Conservation (phyloP, 306 rosid species). For the Leucaena leucocephala region DNA sequence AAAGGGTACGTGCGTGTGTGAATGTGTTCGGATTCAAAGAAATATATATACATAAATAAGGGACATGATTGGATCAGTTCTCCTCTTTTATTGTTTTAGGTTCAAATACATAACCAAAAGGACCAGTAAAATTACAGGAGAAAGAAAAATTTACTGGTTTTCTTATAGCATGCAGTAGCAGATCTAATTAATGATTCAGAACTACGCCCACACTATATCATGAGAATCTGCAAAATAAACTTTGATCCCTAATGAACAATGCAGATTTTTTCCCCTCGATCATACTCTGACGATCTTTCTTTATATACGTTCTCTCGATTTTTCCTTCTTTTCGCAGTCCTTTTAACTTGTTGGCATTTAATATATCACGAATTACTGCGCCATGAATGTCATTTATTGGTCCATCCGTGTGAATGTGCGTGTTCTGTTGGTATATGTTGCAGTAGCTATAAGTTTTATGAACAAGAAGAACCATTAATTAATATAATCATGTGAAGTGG, state of each 20-base stretch:
- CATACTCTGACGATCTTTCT: not conserved
- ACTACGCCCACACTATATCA: not conserved
- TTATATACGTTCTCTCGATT: not conserved
- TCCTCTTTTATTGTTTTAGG: not conserved
- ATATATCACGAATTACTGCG: not conserved
- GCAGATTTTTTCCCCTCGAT: not conserved
- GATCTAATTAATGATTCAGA: not conserved
- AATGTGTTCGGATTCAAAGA: not conserved
- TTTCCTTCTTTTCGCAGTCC: not conserved
- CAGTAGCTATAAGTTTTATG: constrained; percentile 5
- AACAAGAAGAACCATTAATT: constrained; percentile 16
- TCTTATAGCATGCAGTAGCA: not conserved
- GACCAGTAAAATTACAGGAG: not conserved
- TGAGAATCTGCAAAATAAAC: not conserved
- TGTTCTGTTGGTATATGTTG: constrained; percentile 2
- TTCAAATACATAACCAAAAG: not conserved
- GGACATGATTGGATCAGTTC: not conserved
- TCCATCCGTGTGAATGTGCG: constrained; percentile 26
- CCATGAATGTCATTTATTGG: constrained; percentile 10
- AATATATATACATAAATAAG: not conserved
- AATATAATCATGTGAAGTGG: not conserved
- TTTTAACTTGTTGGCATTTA: not conserved
- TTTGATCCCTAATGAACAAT: constrained; percentile 3
- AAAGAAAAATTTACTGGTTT: not conserved
- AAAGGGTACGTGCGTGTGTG: not conserved